Base-by-base conservation (phyloP, 345 rosid species). In the Aquilaria yunnanensis region DNA sequence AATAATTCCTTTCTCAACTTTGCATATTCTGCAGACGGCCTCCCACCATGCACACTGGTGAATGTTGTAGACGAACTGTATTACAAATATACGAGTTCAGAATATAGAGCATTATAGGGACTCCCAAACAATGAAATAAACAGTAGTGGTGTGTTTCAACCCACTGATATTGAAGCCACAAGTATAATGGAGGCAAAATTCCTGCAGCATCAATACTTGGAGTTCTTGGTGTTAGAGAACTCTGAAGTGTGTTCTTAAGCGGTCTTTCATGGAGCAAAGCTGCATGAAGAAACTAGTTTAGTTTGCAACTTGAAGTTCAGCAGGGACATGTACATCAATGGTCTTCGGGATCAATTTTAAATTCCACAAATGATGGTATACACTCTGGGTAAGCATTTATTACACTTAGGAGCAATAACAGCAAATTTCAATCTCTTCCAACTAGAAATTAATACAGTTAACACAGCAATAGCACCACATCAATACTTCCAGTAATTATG, bases 1-100 rank as follows among this genome's bases (percentile, higher is more conserved):
- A 94, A 84, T n/a, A 96, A 90, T 74, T 94, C 96, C 85, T 85
- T 90, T 78, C 97, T 84, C 81, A 80, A 67, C 72, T 85, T 94
- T 41, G 96, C 96, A 63, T 90, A 91, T 71, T 88, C 87, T 10
- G 79, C 81, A 10, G 96, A 85, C 30, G 96, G 96, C 72, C 82
- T 82, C 73, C 74, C 93, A 34, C 92, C 96, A 60, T 94, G 96
- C 64, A 90, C 78, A 52, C 96, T 94, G 64, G 88, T 75, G 68
- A 75, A 83, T 10, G 72, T 73, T 1, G 81, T 82, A 6, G 85
- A 87, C 74, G 72, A 83, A 67, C 96, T 94, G 75, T 67, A 70
- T 59, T 47, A 64, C 63, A 62, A 14, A 49, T 56, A 56, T 52
- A 32, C 1, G 61, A 12, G 43, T 46, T 31, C 13, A 51, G 14